These are phyloP conservation scores for Pulveroboletus sp. DNA, from an alignment of 768 basidiomycete species.

Conservation along the genomic window DNA sequence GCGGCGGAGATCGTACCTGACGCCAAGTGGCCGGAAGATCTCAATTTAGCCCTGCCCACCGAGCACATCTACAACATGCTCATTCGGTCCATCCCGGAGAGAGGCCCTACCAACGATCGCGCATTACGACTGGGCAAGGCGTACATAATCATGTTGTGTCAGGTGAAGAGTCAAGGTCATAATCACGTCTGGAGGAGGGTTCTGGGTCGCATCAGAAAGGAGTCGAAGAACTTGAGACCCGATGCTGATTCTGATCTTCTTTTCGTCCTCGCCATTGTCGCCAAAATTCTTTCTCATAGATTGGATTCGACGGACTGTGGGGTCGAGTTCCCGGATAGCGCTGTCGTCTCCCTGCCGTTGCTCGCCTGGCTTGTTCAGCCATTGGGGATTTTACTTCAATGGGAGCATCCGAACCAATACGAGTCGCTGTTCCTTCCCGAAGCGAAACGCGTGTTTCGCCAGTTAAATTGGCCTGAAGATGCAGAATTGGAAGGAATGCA, in stretches of 20 bases:
- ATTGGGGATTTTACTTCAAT: not conserved
- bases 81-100: not conserved
- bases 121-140: constrained; percentile 1
- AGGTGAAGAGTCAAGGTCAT: not conserved
- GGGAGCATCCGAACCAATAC: not conserved
- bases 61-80: not conserved
- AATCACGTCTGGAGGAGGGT: not conserved
- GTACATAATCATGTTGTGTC: not conserved
- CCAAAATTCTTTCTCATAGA: not conserved
- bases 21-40: constrained; percentile 10
- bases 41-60: constrained; percentile 5
- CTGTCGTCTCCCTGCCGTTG: not conserved
- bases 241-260: not conserved
- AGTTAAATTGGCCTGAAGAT: not conserved
- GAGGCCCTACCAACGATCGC: not conserved
- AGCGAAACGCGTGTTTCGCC: not conserved
- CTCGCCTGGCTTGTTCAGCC: constrained; percentile 3
- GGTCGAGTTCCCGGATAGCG: not conserved
- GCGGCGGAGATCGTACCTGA: constrained; percentile 13
- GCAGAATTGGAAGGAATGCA: not conserved
- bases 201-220: not conserved
- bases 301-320: not conserved
- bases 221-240: not conserved
- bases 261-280: not conserved
- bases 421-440: not conserved